These are phyloP conservation scores for Solanum chiquidenum DNA, from an alignment of 257 asterid species.

Conservation along the genomic window DNA sequence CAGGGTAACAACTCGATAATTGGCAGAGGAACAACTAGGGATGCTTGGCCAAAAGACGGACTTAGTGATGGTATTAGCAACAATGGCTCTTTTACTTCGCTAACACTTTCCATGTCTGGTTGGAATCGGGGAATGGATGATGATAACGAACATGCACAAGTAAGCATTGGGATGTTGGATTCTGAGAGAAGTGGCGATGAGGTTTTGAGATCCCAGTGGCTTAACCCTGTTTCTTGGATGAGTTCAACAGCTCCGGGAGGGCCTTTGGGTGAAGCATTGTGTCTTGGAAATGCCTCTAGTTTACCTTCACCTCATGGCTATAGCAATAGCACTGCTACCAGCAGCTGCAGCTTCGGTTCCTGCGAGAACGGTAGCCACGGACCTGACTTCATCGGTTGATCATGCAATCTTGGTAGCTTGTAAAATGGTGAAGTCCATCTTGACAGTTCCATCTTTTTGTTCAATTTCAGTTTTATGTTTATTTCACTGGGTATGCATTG, in stretches of 20 bases:
- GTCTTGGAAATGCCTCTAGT: constrained; percentile 33
- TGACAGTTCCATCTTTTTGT: not conserved
- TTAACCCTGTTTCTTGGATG: constrained; percentile 28
- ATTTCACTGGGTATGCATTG: not conserved
- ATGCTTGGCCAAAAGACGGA: constrained; percentile 28
- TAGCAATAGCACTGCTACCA: constrained; percentile 20
- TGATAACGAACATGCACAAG: constrained; percentile 2
- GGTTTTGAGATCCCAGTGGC: constrained; percentile 9
- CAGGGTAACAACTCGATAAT: not conserved
- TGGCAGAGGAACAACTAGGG: constrained; percentile 24
- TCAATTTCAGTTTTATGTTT: not conserved
- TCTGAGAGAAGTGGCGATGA: constrained; percentile 5
- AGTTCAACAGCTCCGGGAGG: constrained; percentile 45
- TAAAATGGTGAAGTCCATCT: not conserved
- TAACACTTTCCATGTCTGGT: constrained; percentile 39
- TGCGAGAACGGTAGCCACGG: constrained; percentile 19
- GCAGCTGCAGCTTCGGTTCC: constrained; percentile 35
- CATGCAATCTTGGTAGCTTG: not conserved
- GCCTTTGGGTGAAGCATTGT: constrained; percentile 64
- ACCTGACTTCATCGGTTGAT: constrained; percentile 17
- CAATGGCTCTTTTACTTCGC: constrained; percentile 18
- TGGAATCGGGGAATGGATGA: constrained; percentile 14
- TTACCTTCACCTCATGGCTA: constrained; percentile 28
- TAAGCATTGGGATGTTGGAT: constrained; percentile 10
- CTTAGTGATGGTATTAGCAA: not conserved